A percentile compares a stretch with the other conserved stretches of the same genome.
Conservation (phyloP, 1,139 yeast genomes). For the Suhomyces taliae region DNA sequence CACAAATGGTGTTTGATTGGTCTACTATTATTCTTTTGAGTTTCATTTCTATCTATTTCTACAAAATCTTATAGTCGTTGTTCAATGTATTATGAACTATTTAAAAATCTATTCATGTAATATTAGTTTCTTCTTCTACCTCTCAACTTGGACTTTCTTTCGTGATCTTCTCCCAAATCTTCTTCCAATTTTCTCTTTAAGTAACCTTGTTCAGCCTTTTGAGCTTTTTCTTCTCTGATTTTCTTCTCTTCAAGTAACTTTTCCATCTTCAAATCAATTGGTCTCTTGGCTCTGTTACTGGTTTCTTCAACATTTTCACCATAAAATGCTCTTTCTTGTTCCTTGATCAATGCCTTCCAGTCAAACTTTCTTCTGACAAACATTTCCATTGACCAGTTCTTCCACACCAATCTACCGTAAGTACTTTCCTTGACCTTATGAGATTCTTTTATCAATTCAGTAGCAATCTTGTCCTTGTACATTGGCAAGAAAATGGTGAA, state of each 20-base stretch:
- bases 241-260: constrained; percentile 36
- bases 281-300: constrained; percentile 31
- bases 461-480: constrained; percentile 85
- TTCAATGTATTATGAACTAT: too few species aligned
- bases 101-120: background rate
- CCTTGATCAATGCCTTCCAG: constrained; percentile 76
- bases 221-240: constrained; percentile 26
- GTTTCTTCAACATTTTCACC: constrained; percentile 21
- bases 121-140: constrained; percentile 10
- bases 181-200: constrained; percentile 20
- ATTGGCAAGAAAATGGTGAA: constrained; percentile 76
- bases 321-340: constrained; percentile 59
- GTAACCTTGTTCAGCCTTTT: constrained; percentile 13
- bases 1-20: too few species aligned
- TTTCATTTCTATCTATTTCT: too few species aligned
- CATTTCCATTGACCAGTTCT: constrained; percentile 86
- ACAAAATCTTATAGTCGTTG: background rate
- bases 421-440: constrained; percentile 76
- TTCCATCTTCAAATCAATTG: constrained; percentile 48
- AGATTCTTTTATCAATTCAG: constrained; percentile 59
- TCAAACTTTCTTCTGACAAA: constrained; percentile 73
- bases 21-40: too few species aligned
- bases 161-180: constrained; percentile 10
- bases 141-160: constrained; percentile 7
- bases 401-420: constrained; percentile 93